Conservation (phyloP, 129 eudicot species). For the Flaveria robusta region DNA sequence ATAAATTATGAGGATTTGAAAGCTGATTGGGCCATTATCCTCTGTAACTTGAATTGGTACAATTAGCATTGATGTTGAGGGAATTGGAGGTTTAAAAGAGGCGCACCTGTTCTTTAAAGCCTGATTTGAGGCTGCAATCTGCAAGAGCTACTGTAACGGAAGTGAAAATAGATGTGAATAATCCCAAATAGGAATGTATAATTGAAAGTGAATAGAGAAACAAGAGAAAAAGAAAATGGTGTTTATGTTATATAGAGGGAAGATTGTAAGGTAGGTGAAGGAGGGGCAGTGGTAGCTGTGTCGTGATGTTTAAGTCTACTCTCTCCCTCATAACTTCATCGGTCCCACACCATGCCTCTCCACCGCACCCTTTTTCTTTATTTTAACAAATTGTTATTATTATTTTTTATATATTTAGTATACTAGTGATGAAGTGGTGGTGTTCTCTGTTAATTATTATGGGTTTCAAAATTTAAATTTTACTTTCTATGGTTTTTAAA, state of each 20-base stretch:
- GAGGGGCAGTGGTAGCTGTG: slow-evolving; percentile 68
- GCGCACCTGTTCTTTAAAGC: slow-evolving; percentile 15
- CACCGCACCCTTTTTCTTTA: slow-evolving; percentile 8
- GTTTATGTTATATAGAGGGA: slow-evolving; percentile 31
- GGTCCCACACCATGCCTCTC: slow-evolving; percentile 38
- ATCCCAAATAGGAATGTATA: not conserved
- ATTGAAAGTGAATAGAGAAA: not conserved
- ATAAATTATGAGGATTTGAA: not conserved
- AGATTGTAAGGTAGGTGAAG: slow-evolving; percentile 63
- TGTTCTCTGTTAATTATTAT: no score
- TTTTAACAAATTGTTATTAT: not conserved
- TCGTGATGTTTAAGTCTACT: slow-evolving; percentile 43
- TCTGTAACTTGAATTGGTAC: no score
- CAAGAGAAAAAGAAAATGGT: not conserved
- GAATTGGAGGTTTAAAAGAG: not conserved
- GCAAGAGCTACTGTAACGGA: not conserved
- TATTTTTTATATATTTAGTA: not conserved
- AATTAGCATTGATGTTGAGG: no score
- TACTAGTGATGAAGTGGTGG: no score
- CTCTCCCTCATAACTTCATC: slow-evolving; percentile 18
- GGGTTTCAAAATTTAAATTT: no score
- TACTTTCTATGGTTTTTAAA: no score
- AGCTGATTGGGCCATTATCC: no score
- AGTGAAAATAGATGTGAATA: not conserved
- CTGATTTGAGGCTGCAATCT: slow-evolving; percentile 26